Conservation (phyloP, 441 rosid genomes). For the Erodium chrysanthum region DNA sequence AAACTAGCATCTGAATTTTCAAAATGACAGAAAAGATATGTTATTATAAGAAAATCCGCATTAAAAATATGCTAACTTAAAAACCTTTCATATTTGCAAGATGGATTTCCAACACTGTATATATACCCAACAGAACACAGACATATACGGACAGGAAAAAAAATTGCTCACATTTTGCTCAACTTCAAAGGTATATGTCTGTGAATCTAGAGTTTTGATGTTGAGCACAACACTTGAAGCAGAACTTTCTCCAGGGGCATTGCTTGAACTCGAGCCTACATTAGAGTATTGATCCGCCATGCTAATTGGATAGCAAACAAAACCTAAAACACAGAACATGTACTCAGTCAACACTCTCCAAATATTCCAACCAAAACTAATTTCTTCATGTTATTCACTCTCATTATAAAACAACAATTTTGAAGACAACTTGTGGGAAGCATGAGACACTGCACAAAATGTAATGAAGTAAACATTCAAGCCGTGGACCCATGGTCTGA, state of each 20-base stretch:
- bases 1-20: slow-evolving; percentile 56
- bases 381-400: not conserved
- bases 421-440: not conserved
- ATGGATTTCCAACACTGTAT: not conserved
- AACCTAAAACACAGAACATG: not conserved
- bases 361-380: not conserved
- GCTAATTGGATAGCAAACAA: slow-evolving; percentile 18
- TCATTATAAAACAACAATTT: not conserved
- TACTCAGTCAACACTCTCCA: not conserved
- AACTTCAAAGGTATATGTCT: slow-evolving; percentile 47
- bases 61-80: not conserved
- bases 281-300: slow-evolving; percentile 53
- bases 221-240: slow-evolving; percentile 56
- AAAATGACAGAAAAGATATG: not conserved
- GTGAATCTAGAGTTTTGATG: slow-evolving; percentile 82
- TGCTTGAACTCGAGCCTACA: slow-evolving; percentile 47
- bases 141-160: not conserved
- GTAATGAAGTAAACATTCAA: not conserved
- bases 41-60: not conserved
- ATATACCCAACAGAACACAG: not conserved
- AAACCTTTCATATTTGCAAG: not conserved
- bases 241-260: slow-evolving; percentile 35
- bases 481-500: not conserved
- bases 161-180: slow-evolving; percentile 56
- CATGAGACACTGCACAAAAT: not conserved